Evolutionary conservation across 345 rosid species (phyloP).

Genomic region (Theobroma cacao): DNA sequence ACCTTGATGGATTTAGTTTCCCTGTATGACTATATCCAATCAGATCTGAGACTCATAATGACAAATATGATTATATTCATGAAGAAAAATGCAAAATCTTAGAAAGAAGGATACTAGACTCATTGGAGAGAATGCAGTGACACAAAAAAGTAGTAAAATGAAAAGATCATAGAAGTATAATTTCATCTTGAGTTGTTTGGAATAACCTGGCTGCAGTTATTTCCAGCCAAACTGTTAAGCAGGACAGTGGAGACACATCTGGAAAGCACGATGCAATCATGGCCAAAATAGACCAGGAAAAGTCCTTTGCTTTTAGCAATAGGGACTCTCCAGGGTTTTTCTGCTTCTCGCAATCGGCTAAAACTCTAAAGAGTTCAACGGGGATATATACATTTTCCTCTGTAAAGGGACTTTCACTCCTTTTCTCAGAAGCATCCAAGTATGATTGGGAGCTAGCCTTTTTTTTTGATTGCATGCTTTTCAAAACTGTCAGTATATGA

Average conservation of each 20-base stretch:
- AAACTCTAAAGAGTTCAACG: conserved; percentile 79
- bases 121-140: not conserved
- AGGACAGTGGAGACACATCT: conserved; percentile 77
- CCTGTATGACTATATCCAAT: conserved; percentile 49
- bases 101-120: not conserved
- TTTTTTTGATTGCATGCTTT: conserved; percentile 70
- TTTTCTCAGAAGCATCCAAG: conserved; percentile 42
- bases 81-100: not conserved
- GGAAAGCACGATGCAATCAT: conserved; percentile 95
- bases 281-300: conserved; percentile 95
- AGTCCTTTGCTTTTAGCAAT: conserved; percentile 80
- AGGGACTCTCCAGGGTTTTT: conserved; percentile 79
- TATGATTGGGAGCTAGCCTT: conserved; percentile 48
- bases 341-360: conserved; percentile 91
- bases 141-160: not conserved
- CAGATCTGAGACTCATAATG: conserved; percentile 20
- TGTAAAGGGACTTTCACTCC: conserved; percentile 39
- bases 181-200: conserved; percentile 5
- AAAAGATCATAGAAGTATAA: conserved; percentile 10
- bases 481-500: conserved; percentile 83
- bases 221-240: conserved; percentile 96
- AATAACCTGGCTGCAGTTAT: conserved; percentile 94
- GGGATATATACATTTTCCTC: conserved; percentile 61
- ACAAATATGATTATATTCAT: not conserved
- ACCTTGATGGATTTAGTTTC: conserved; percentile 97